A percentile compares a stretch with the other conserved stretches of the same genome.
These are phyloP conservation scores for Alternaria angustiovoidea DNA, from an alignment of 2,329 filamentous ascomycete genomes.

Conservation along the genomic window DNA sequence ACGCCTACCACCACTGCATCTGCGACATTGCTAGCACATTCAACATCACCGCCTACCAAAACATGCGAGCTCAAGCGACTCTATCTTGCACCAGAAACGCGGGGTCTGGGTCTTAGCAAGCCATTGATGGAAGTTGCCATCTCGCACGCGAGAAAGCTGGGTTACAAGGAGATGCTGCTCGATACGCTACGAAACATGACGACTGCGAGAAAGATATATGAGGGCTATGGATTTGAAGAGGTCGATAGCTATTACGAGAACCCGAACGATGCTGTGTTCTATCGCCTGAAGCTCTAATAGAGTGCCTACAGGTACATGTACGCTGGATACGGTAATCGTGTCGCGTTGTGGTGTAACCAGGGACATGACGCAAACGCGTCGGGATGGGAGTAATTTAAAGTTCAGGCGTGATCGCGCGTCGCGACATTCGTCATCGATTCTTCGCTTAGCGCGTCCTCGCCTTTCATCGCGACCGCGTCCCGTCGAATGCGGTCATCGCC, in stretches of 20 bases:
- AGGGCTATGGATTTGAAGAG: conserved; percentile 60
- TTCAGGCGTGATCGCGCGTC: conserved; percentile 39
- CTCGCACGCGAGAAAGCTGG: conserved; percentile 55
- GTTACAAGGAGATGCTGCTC: conserved; percentile 62
- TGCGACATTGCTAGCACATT: conserved; percentile 10
- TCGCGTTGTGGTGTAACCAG: not conserved
- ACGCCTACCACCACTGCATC: conserved; percentile 9
- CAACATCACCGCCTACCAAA: conserved; percentile 6
- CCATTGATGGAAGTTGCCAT: conserved; percentile 58
- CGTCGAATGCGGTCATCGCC: conserved; percentile 13
- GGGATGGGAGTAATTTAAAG: conserved; percentile 11
- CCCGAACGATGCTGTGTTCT: conserved; percentile 62
- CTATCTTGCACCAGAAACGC: conserved; percentile 59
- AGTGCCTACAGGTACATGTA: not conserved
- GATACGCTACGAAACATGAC: conserved; percentile 65
- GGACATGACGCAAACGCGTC: not conserved
- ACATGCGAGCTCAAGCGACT: conserved; percentile 67
- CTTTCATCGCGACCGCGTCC: conserved; percentile 23
- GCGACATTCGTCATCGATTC: conserved; percentile 35
- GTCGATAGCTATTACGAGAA: conserved; percentile 65
- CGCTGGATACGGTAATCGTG: not conserved
- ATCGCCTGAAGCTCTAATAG: conserved; percentile 49
- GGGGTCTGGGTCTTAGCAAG: conserved; percentile 59
- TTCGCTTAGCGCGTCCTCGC: conserved; percentile 32
- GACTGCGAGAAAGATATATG: conserved; percentile 60